phyloP scores from a whole-genome alignment of 306 rosid genomes.

The Cucurbita pepo region DNA sequence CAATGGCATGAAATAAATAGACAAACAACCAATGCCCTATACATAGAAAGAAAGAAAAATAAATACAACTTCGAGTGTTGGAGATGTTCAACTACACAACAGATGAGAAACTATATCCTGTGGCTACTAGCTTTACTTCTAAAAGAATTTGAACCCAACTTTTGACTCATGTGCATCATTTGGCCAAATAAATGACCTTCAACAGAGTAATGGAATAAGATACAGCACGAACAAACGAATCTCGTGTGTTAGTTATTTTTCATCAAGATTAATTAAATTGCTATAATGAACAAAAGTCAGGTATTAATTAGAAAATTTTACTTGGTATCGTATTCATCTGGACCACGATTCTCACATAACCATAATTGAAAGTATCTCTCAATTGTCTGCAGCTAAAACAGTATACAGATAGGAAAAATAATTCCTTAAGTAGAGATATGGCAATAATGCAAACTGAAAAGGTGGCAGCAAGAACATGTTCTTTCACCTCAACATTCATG shows the following conservation, averaged over 20 bases:
- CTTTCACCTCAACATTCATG: background rate
- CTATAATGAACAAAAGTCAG: background rate
- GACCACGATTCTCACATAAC: background rate
- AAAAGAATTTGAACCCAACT: background rate
- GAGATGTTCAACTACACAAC: background rate
- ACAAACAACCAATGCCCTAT: background rate
- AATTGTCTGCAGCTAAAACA: background rate
- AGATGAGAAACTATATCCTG: background rate
- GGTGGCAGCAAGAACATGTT: background rate
- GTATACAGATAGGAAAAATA: background rate
- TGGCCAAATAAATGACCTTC: background rate
- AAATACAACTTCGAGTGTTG: background rate
- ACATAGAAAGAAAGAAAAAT: background rate
- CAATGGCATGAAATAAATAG: background rate
- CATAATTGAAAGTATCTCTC: background rate
- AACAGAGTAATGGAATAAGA: background rate
- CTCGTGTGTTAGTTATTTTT: background rate
- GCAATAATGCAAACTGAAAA: background rate
- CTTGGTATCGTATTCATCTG: background rate
- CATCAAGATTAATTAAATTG: background rate
- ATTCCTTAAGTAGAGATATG: background rate
- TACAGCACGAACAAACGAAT: background rate
- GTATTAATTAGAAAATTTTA: background rate
- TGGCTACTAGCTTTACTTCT: background rate
- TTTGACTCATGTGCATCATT: background rate